A percentile compares a stretch with the other conserved stretches of the same genome.
Evolutionary conservation across 768 basidiomycete species (phyloP).

Genomic region (Auricularia sp.): DNA sequence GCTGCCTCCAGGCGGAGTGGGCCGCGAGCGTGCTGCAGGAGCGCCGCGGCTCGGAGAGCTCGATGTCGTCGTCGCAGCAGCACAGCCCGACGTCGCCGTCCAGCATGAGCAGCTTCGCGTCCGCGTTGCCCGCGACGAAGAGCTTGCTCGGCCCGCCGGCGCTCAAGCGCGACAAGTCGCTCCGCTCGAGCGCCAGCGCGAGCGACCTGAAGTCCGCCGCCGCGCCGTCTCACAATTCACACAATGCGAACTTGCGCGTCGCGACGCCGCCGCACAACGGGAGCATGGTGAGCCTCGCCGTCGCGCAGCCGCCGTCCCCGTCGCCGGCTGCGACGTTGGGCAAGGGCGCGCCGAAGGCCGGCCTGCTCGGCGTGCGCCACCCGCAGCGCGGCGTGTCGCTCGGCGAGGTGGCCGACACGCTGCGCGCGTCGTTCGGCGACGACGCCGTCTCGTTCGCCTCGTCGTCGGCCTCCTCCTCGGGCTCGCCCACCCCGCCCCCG

Average conservation of each 20-base stretch:
- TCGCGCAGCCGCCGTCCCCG: neutral
- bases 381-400: neutral
- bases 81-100: neutral
- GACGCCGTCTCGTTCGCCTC: neutral
- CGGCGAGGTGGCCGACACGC: neutral
- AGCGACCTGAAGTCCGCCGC: neutral
- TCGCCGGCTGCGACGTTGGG: neutral
- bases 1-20: slow-evolving; percentile 84
- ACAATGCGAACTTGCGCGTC: too few species aligned
- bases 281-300: neutral
- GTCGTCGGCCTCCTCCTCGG: neutral
- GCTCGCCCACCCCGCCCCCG: neutral
- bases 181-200: neutral
- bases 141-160: neutral
- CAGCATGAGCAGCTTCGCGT: neutral
- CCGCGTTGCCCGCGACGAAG: neutral
- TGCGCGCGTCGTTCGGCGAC: neutral
- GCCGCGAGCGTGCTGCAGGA: neutral
- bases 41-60: neutral
- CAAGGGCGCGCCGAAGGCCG: neutral
- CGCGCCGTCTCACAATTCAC: too few species aligned
- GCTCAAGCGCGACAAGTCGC: neutral
- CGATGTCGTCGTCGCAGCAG: neutral
- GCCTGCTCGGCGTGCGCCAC: neutral
- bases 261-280: slow-evolving; percentile 1